Percentiles rank a stretch among this genome's conserved stretches.
phyloP scores from a whole-genome alignment of 345 rosid species.

The Trapa bicornis region DNA sequence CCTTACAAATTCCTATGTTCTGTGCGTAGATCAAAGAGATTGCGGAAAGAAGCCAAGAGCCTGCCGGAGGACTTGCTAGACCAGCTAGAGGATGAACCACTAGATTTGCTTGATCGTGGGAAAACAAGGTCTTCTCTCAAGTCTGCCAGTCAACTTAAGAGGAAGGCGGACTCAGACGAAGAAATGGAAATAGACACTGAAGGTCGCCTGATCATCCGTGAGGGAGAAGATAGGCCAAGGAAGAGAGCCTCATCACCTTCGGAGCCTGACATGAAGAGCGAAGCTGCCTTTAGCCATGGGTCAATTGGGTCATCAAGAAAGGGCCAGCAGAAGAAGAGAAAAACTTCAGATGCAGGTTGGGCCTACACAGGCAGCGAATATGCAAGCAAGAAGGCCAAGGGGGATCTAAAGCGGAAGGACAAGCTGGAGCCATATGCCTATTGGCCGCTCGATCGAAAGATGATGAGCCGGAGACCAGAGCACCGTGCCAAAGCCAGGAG shows the following conservation, averaged over 20 bases:
- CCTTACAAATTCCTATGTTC: slow-evolving; percentile 1
- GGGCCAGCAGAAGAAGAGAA: slow-evolving; percentile 46
- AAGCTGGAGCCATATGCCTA: slow-evolving; percentile 93
- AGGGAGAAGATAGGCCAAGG: slow-evolving; percentile 24
- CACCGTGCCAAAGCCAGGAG: slow-evolving; percentile 76
- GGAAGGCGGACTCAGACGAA: slow-evolving; percentile 63
- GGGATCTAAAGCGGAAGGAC: slow-evolving; percentile 75
- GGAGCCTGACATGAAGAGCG: slow-evolving; percentile 38
- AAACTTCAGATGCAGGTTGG: slow-evolving; percentile 66
- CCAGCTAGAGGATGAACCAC: slow-evolving; percentile 82
- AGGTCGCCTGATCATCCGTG: slow-evolving; percentile 59
- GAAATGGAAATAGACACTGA: slow-evolving; percentile 74
- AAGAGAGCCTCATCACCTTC: background rate
- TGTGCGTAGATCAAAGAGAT: slow-evolving; percentile 40
- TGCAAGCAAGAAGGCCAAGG: slow-evolving; percentile 78
- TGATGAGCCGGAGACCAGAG: slow-evolving; percentile 88
- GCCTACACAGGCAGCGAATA: slow-evolving; percentile 83
- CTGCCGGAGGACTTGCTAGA: slow-evolving; percentile 58
- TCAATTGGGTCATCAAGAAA: slow-evolving; percentile 39
- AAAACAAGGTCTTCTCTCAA: slow-evolving; percentile 72
- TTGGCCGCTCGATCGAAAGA: slow-evolving; percentile 95
- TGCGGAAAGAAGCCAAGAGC: slow-evolving; percentile 37
- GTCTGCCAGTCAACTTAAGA: slow-evolving; percentile 40
- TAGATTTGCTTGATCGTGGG: slow-evolving; percentile 65
- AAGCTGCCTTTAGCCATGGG: slow-evolving; percentile 29